These are phyloP conservation scores for Pseudopyricularia javanii DNA, from an alignment of 2,329 filamentous ascomycete genomes.

Conservation along the genomic window DNA sequence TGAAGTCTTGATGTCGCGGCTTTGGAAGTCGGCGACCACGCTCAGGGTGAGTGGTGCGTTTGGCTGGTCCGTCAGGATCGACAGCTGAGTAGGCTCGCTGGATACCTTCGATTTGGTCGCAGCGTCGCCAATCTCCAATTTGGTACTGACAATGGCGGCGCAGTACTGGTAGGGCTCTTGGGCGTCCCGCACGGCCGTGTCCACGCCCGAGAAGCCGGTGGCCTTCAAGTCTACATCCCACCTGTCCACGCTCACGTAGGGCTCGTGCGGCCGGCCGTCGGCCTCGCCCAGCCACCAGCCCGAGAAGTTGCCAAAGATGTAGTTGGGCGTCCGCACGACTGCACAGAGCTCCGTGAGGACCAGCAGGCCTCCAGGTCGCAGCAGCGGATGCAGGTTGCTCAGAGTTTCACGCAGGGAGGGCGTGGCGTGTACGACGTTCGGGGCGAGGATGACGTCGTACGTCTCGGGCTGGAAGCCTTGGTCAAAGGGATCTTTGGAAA, in stretches of 20 bases:
- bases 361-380: conserved; percentile 23
- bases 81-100: too few relatives aligned
- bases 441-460: conserved; percentile 19
- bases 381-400: conserved; percentile 14
- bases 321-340: conserved; percentile 3
- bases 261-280: conserved; percentile 5
- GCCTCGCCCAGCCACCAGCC: conserved; percentile 11
- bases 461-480: conserved; percentile 19
- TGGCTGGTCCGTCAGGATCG: too few relatives aligned
- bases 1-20: too few relatives aligned
- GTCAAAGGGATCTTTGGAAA: conserved; percentile 12
- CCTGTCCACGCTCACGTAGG: conserved; percentile 1
- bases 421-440: conserved; percentile 17
- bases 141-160: too few relatives aligned
- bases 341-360: conserved; percentile 9
- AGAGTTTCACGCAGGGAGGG: conserved; percentile 9
- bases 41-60: too few relatives aligned
- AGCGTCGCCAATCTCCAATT: too few relatives aligned
- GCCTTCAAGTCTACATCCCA: conserved; percentile 12
- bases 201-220: conserved; percentile 13
- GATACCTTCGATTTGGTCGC: too few relatives aligned
- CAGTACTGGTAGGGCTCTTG: too few relatives aligned
- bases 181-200: background rate
- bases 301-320: conserved; percentile 4
- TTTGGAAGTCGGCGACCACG: too few relatives aligned